Base-by-base conservation (phyloP, 441 rosid genomes). In the Adansonia madagascariensis region DNA sequence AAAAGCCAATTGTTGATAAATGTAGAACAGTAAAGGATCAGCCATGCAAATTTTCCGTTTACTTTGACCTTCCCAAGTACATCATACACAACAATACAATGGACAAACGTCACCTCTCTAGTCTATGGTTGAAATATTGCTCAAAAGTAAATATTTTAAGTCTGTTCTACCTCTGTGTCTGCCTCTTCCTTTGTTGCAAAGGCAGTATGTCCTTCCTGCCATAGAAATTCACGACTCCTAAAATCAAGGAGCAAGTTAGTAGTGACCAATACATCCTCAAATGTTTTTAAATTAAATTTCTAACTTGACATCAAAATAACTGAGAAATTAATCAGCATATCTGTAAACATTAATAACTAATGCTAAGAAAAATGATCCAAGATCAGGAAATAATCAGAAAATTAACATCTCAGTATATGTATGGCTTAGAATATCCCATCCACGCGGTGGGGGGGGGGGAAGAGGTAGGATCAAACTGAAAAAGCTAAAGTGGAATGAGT, bases 151-250 rank as follows among this genome's bases (percentile, higher is more conserved):
- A 73, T 78, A 50, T 2, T 17, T 75, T 6, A 70, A 73, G 71
- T 77, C 57, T 74, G 11, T 44, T 74, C 60, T 78, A 92, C 99
- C 98, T 96, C 99, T 67, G 85, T 84, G 84, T 96, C 99, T 67
- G 99, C 98, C 85, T 96, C 99, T 77, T 81, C 89, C 82, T 91
- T 89, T 24, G 98, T 87, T 78, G 99, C 98, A 64, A 91, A 96
- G 66, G 98, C 99, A 84, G 99, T 93, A 82, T 96, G 98, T 44
- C 98, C 99, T 88, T 93, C 99, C 85, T 96, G 99, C 99, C 98
- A 96, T 24, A 94, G 94, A 77, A 96, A 96, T 75, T 96, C 98
- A 59, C 99, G 98, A 77, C 98, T 96, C 99, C 98, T 96, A 83
- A 75, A 88, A 81, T 62, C 60, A 17, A 44, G 79, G 66, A 79